Base-by-base conservation (phyloP, 345 rosid genomes). In the Cardiospermum halicacabum region DNA sequence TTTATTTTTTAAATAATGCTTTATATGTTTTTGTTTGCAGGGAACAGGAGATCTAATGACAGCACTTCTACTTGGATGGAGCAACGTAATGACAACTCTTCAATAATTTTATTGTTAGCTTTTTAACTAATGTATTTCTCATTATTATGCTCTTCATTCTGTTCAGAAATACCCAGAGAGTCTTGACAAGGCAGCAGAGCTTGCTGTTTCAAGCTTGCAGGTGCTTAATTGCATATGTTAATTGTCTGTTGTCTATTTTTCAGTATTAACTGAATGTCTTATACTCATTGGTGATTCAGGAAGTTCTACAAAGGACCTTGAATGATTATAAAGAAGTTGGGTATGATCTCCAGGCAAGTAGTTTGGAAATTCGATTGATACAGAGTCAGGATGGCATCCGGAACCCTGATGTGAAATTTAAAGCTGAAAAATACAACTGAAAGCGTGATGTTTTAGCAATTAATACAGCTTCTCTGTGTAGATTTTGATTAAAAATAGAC, bases 31-130 rank as follows among this genome's bases (percentile, higher is more conserved):
- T 50, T 53, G 47, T 37, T 49, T 84, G 78, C 66, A 94, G 97
- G 99, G 99, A 69, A 91, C 96, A 0, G 99, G 99, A 74, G 99
- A 94, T 86, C 84, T 91, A 62, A 89, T 80, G 89, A 94, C 99
- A 32, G 96, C 99, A 68, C 96, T 94, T 62, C 81, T 94, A 39
- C 99, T 94, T 55, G 99, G 99, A 71, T 91, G 99, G 99, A 94
- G 97, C 77, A 94, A 94, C 73, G 99, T 94, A 87, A 80, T 69
- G 64, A 32, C 7, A 34, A 61, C 42, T 60, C 58, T 74, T 39
- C 10, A 22, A 28, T 30, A 30, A 8, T 31, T 51, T 56, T 43
- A 24, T n/a, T 15, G 26, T n/a, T 10, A 47, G 26, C 49, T 67
- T 19, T 19, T 31, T 47, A n/a, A 12, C 22, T 13, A 5, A 40